phyloP scores from a whole-genome alignment of 768 basidiomycete species.

The Crucibulum laeve region DNA sequence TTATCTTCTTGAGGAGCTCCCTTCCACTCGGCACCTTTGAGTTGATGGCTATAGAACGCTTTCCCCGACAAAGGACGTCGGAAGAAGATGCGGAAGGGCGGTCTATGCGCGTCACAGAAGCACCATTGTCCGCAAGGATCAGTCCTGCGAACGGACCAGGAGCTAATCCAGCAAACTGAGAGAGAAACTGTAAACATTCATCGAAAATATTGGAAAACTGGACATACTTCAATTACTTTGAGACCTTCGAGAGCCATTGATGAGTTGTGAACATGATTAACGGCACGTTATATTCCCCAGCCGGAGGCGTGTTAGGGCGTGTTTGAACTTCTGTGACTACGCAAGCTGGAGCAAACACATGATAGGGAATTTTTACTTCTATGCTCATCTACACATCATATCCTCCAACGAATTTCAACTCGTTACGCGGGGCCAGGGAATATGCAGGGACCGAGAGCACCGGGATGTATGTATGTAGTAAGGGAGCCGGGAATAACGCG shows the following conservation, averaged over 20 bases:
- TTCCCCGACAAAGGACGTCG: constrained; percentile 65
- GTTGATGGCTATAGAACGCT: constrained; percentile 71
- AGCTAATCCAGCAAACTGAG: constrained; percentile 76
- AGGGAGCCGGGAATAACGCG: too few species aligned
- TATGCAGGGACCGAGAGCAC: too few species aligned
- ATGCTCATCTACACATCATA: too few species aligned
- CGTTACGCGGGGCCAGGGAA: too few species aligned
- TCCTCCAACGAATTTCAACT: too few species aligned
- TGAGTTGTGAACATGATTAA: not conserved
- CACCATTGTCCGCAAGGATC: constrained; percentile 76
- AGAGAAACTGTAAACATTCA: not conserved
- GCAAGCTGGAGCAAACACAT: constrained; percentile 14
- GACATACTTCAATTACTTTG: constrained; percentile 44
- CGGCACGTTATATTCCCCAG: not conserved
- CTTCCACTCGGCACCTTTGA: constrained; percentile 59
- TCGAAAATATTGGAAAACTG: not conserved
- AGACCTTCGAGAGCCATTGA: constrained; percentile 45
- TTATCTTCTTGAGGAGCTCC: constrained; percentile 50
- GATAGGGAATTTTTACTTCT: not conserved
- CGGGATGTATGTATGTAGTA: too few species aligned
- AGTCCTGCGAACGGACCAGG: constrained; percentile 80
- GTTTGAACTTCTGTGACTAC: constrained; percentile 14
- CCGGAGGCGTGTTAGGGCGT: constrained; percentile 13
- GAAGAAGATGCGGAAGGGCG: constrained; percentile 37
- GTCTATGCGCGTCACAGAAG: constrained; percentile 73